Percentiles rank a stretch among this genome's conserved stretches.
Conservation (phyloP, 768 basidiomycete genomes). For the Kwoniella newhampshirensis region DNA sequence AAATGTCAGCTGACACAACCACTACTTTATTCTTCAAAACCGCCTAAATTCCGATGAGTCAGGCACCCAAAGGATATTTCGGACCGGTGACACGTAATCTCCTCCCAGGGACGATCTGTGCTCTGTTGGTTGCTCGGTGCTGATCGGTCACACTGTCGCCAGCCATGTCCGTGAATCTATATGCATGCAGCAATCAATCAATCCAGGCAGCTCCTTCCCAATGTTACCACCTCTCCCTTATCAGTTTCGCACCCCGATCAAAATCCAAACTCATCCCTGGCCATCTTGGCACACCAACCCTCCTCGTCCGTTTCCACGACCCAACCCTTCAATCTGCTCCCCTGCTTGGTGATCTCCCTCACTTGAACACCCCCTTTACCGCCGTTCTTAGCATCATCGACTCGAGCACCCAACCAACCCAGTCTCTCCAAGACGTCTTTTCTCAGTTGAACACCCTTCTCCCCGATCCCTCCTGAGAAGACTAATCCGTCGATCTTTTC, state of each 20-base stretch:
- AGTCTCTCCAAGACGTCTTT: slow-evolving; percentile 61
- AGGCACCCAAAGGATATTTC: too few relatives aligned
- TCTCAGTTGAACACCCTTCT: slow-evolving; percentile 66
- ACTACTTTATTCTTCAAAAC: too few relatives aligned
- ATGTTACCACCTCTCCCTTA: too few relatives aligned
- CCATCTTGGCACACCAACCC: slow-evolving; percentile 41
- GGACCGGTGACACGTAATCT: too few relatives aligned
- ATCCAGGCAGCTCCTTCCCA: too few relatives aligned
- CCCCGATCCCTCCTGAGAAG: slow-evolving; percentile 86
- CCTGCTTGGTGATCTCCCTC: slow-evolving; percentile 44
- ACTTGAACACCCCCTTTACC: slow-evolving; percentile 42
- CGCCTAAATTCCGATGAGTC: too few relatives aligned
- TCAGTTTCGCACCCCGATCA: slow-evolving; percentile 2
- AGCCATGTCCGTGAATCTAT: too few relatives aligned
- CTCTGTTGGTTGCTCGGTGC: too few relatives aligned
- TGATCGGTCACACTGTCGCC: too few relatives aligned
- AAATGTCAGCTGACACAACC: too few relatives aligned
- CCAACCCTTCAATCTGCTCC: slow-evolving; percentile 49
- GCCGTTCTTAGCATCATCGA: slow-evolving; percentile 60
- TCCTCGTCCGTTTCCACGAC: slow-evolving; percentile 57
- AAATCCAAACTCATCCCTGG: slow-evolving; percentile 39
- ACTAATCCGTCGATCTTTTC: slow-evolving; percentile 69
- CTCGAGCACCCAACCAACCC: slow-evolving; percentile 64
- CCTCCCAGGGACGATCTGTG: too few relatives aligned
- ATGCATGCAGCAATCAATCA: too few relatives aligned